A percentile compares a stretch with the other conserved stretches of the same genome.
phyloP scores from a whole-genome alignment of 1,139 yeast species.

The Pichia inconspicua region DNA sequence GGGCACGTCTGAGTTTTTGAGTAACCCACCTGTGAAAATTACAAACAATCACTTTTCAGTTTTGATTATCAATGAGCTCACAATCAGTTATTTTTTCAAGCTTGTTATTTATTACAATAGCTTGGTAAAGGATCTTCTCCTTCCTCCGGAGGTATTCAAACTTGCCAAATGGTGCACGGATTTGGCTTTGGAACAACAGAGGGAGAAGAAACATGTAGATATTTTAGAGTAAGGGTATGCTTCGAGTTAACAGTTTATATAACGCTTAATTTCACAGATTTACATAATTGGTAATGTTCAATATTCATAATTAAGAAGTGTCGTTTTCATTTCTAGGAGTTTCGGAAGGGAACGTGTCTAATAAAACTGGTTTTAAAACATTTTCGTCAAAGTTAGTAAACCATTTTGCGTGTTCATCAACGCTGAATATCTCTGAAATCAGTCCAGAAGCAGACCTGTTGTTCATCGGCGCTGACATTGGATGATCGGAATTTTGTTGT shows the following conservation, averaged over 20 bases:
- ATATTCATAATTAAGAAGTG: neutral
- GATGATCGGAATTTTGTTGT: neutral
- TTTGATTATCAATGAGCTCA: slow-evolving; percentile 50
- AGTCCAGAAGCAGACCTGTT: slow-evolving; percentile 3
- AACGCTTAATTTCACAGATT: neutral
- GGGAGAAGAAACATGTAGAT: slow-evolving; percentile 13
- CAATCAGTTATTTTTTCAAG: slow-evolving; percentile 56
- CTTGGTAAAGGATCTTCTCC: slow-evolving; percentile 53
- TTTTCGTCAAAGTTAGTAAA: slow-evolving; percentile 89
- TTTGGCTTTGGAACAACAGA: slow-evolving; percentile 49
- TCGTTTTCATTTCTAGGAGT: neutral
- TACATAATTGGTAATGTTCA: neutral
- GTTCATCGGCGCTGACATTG: neutral
- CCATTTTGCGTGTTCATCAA: slow-evolving; percentile 84
- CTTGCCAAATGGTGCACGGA: slow-evolving; percentile 69
- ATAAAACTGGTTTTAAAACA: slow-evolving; percentile 88
- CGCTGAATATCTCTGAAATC: slow-evolving; percentile 33
- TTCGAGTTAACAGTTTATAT: neutral
- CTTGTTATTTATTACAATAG: slow-evolving; percentile 56
- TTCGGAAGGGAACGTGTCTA: slow-evolving; percentile 43
- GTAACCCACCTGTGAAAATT: slow-evolving; percentile 24
- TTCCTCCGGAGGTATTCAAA: slow-evolving; percentile 55
- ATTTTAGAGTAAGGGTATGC: neutral
- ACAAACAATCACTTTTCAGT: slow-evolving; percentile 35
- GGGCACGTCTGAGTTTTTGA: slow-evolving; percentile 40